Percentiles rank a stretch among this genome's conserved stretches.
Evolutionary conservation across 257 asterid genomes (phyloP).

Genomic region (Rhazya stricta): DNA sequence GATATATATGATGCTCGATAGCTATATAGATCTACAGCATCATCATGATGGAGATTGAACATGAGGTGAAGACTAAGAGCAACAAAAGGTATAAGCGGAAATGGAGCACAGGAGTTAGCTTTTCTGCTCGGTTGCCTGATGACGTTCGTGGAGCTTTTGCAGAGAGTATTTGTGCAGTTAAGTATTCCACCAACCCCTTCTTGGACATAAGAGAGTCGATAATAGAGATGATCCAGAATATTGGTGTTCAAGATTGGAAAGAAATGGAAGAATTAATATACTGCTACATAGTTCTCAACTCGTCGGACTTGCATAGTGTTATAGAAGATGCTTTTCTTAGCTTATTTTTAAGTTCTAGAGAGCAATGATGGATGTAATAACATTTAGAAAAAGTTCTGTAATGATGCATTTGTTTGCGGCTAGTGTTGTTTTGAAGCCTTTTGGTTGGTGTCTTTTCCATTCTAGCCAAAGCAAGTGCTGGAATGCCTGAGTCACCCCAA

Average conservation of each 20-base stretch:
- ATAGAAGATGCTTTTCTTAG: conserved; percentile 57
- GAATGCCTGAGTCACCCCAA: too few species aligned
- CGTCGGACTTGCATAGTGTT: conserved; percentile 35
- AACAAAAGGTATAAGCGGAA: conserved; percentile 20
- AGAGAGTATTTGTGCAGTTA: conserved; percentile 59
- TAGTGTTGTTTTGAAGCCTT: too few species aligned
- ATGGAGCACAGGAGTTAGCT: conserved; percentile 33
- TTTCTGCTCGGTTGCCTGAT: conserved; percentile 53
- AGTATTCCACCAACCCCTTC: conserved; percentile 46
- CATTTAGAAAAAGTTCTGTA: background rate
- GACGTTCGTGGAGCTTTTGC: conserved; percentile 36
- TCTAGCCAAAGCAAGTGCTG: too few species aligned
- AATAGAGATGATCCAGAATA: conserved; percentile 39
- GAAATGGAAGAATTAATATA: conserved; percentile 64
- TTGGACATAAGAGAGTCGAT: conserved; percentile 50
- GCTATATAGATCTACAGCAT: background rate
- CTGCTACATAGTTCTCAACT: conserved; percentile 55
- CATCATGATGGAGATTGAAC: conserved; percentile 19
- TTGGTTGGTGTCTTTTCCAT: background rate
- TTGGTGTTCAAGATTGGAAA: conserved; percentile 51
- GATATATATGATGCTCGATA: background rate
- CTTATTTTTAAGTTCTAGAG: conserved; percentile 1
- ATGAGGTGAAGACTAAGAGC: conserved; percentile 8
- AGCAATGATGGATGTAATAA: background rate
- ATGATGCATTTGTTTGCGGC: background rate